Base-by-base conservation (phyloP, 2,329 filamentous ascomycete genomes). In the Zopfia rhizophila region DNA sequence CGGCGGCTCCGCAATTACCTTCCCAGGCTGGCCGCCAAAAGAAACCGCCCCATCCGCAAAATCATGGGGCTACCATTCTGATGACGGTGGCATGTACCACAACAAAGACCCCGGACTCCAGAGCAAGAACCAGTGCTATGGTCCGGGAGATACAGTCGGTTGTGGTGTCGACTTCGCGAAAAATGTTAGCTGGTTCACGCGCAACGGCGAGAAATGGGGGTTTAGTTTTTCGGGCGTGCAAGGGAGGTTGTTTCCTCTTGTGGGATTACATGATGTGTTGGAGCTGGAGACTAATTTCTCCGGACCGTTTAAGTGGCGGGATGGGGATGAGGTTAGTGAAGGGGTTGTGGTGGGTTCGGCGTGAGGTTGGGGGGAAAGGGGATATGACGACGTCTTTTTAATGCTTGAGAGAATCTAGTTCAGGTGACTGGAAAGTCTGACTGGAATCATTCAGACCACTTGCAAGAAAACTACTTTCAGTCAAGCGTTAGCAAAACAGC, bases 1-100 rank as follows among this genome's bases (percentile, higher is more conserved):
- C 17, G 23, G 40, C 14, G 31, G 23, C 14, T 29, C 29, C 12
- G 40, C 14, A 3, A 44, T 44, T 14, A 16, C 13, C 8, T 44
- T 44, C 27, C 40, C 40, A 25, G 40, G 40, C n/a, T 44, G 40
- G 40, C 24, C 14, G 5, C 31, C 30, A n/a, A 30, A 32, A 19
- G 5, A 16, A 4, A 30, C 36, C 17, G 40, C 43, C 12, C 43
- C 43, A 3, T 33, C 25, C 7, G 43, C 43, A 14, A 39, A 19
- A 35, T 46, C 43, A 13, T 46, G 36, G 35, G 43, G 19, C 14
- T 46, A 39, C 36, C 36, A 46, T 33, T 25, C 27, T 13, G 43
- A 46, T 18, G 22, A 46, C 24, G 43, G 43, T 19, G 35, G 21
- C 13, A 12, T 46, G 13, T 39, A 27, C 18, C 5, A 14, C 12